These are phyloP conservation scores for Bisporella sp. DNA, from an alignment of 2,329 filamentous ascomycete species.

Conservation along the genomic window DNA sequence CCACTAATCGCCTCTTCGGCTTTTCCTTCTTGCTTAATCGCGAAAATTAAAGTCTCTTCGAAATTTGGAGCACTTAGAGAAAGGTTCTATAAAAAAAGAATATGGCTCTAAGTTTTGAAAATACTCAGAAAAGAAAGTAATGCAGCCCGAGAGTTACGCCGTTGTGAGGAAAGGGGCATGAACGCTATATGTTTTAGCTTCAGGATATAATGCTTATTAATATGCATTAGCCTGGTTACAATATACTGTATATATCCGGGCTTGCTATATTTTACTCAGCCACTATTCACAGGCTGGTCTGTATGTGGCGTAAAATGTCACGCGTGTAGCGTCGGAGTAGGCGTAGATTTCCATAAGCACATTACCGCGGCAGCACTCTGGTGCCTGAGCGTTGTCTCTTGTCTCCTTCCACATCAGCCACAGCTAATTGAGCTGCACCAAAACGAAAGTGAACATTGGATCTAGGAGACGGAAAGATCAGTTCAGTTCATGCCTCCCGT, in stretches of 20 bases:
- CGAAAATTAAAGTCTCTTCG: background rate
- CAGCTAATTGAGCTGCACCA: background rate
- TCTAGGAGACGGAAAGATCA: background rate
- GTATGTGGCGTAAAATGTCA: too few relatives aligned
- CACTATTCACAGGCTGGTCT: too few relatives aligned
- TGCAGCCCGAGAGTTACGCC: background rate
- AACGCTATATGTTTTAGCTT: background rate
- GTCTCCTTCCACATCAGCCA: background rate
- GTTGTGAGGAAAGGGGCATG: background rate
- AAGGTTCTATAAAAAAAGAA: background rate
- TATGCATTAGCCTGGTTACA: background rate
- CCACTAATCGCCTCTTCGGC: background rate
- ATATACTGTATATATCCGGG: background rate
- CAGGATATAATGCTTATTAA: constrained; percentile 1
- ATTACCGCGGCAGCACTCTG: too few relatives aligned
- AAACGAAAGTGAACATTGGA: background rate
- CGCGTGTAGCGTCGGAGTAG: too few relatives aligned
- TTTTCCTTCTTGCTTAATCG: background rate
- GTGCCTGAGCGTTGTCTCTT: too few relatives aligned
- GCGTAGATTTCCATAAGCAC: too few relatives aligned
- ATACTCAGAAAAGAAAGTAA: background rate
- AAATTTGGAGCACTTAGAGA: background rate
- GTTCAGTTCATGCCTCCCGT: background rate
- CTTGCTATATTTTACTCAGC: too few relatives aligned
- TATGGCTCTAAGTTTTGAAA: background rate